Evolutionary conservation across 1,284 basidiomycete genomes (phyloP), one percentile per base, ranked within the genome.

Genomic region (Psilocybe mexicana): DNA sequence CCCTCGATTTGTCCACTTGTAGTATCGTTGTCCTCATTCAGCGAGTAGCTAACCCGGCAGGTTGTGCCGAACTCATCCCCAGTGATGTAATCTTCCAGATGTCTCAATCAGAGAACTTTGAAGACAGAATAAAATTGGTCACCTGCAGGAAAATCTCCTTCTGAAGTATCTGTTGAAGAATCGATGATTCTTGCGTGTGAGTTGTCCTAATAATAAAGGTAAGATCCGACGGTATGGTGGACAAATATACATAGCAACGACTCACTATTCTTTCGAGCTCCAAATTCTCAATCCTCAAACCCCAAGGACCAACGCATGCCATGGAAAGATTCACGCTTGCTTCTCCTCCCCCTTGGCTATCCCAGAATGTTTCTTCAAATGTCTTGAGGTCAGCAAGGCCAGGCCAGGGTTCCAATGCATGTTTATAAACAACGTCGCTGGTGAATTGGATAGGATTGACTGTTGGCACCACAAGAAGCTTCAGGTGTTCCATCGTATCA

Each of bases 1-100:
- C 79, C 78, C 6, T 73, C 67, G 52, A 84, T 72, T 6, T 67
- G 63, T 7, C 73, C 70, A 12, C 72, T 69, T 8, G 70, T 69
- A 23, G 61, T 60, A 18, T 72, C 66, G 18, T 73, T 66, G n/a
- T 79, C 78, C 23, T 82, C 82, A 23, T 72, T 72, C 14, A 73
- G 63, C 2, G 76, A 69, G 58, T 86, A 66, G 45, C 77, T 76
- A 33, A 90, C 71, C 7, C 79, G 78, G 62, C 83, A 85, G 10
- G 80, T 64, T 28, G 84, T 77, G 35, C 78, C 80, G 59, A 90
- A 82, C 59, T 83, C 79, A 65, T 92, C 89, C 0, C 85, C 85
- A 6, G 81, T 69, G 7, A 82, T 68, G 72, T 84, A 88, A 57
- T 86, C 88, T 89, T 38, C 35, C 14, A 12, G 33, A 48, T 30